Conservation (phyloP, 1,139 yeast genomes). For the Pichia sp. region DNA sequence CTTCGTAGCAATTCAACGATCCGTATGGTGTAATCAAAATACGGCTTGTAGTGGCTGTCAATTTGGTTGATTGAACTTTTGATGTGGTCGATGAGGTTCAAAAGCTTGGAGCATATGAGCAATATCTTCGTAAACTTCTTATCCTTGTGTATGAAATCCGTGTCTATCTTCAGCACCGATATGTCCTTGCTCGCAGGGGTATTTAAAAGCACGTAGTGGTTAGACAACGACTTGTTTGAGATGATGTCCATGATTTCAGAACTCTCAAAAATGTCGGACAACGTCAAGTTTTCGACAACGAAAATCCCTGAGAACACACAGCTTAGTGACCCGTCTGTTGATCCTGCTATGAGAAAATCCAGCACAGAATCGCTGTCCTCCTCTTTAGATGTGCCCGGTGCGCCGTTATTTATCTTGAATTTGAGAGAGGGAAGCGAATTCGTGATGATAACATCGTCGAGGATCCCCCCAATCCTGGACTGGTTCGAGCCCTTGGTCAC, state of each 20-base stretch:
- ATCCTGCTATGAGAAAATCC: slow-evolving; percentile 33
- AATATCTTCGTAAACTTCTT: slow-evolving; percentile 17
- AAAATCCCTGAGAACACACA: slow-evolving; percentile 36
- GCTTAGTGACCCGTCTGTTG: slow-evolving; percentile 25
- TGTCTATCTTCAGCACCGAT: slow-evolving; percentile 20
- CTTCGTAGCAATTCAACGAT: slow-evolving; percentile 33
- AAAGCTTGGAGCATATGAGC: slow-evolving; percentile 27
- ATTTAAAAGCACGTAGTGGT: slow-evolving; percentile 25
- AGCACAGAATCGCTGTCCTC: slow-evolving; percentile 6
- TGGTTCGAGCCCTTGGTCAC: background rate
- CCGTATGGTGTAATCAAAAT: slow-evolving; percentile 39
- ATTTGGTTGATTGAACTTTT: slow-evolving; percentile 39
- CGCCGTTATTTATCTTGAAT: background rate
- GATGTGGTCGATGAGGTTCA: slow-evolving; percentile 35
- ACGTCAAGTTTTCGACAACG: slow-evolving; percentile 28
- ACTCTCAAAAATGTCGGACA: background rate
- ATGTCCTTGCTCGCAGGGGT: background rate
- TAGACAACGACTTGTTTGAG: background rate
- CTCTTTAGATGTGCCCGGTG: background rate
- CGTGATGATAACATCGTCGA: slow-evolving; percentile 30
- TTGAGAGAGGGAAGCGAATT: slow-evolving; percentile 36
- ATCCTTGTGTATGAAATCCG: slow-evolving; percentile 25
- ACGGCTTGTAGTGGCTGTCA: slow-evolving; percentile 39
- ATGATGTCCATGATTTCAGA: slow-evolving; percentile 5
- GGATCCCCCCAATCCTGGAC: slow-evolving; percentile 9